Evolutionary conservation across 2,329 filamentous ascomycete genomes (phyloP), one percentile per base, ranked within the genome.

Genomic region (Alternaria conjuncta): DNA sequence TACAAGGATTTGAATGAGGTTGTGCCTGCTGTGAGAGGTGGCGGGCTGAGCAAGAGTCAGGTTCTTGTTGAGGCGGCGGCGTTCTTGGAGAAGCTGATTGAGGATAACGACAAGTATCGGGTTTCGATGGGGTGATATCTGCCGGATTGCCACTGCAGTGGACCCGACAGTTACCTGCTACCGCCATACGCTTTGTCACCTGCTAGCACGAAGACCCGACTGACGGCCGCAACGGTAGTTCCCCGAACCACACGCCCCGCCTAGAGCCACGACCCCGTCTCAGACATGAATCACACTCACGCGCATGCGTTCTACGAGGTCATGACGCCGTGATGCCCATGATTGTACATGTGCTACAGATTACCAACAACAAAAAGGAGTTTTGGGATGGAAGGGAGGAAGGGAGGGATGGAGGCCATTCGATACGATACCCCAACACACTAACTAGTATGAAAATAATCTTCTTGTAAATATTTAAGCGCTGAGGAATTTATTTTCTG

Each of bases 41-140:
- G 91, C 9, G 91, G 91, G 1, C 90, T 94, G 69, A 96, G 92
- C 81, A 97, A 96, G 82, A 94, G 92, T 75, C 90, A 88, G 8
- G 90, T 93, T 78, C 84, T 97, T 43, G 86, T 87, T 18, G 90
- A 94, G 80, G 87, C 92, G 4, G 91, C 89, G 13, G 90, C 92
- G 68, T 96, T 91, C 85, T 81, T 97, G n/a, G 88, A 94, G 66
- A 87, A 90, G 15, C 76, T 96, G 20, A 79, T 93, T 12, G 81
- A 85, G 43, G 92, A 89, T 5, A 97, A 96, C 30, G 63, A 68
- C 13, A 55, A 65, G 4, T 71, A 72, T 36, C 45, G 57, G 30
- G 41, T 54, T 18, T 43, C 66, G 5, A 20, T 46, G 12, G 57
- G 64, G 9, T 57, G 51, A 36, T 26, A 36, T 26, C 18, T 18